Percentiles rank a stretch among this genome's conserved stretches.
phyloP scores from a whole-genome alignment of 1,284 basidiomycete species.

The Cronartium quercuum region DNA sequence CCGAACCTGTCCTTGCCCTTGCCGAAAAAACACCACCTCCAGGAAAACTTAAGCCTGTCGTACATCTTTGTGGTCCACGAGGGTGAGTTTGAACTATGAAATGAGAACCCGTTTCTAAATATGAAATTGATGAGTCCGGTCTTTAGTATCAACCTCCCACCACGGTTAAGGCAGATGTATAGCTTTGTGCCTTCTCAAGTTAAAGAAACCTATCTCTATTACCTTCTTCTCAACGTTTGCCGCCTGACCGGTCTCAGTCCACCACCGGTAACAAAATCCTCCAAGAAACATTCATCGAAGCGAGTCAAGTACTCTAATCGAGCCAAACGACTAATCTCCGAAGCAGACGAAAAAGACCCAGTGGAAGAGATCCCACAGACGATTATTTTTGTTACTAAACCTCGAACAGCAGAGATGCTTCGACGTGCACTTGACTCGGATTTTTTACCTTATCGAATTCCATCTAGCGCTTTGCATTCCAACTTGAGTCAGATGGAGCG shows the following conservation, averaged over 20 bases:
- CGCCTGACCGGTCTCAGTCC: conserved; percentile 44
- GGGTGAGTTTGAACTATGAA: conserved; percentile 51
- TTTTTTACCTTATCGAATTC: conserved; percentile 61
- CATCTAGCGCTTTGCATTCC: conserved; percentile 84
- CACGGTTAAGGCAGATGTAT: conserved; percentile 77
- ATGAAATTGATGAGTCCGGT: neutral
- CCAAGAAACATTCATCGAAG: conserved; percentile 24
- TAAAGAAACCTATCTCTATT: conserved; percentile 83
- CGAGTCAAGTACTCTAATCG: conserved; percentile 41
- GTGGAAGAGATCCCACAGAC: conserved; percentile 65
- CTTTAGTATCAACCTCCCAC: conserved; percentile 71
- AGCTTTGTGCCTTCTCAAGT: conserved; percentile 91
- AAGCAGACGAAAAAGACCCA: conserved; percentile 52
- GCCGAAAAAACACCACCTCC: conserved; percentile 66
- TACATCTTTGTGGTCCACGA: conserved; percentile 73
- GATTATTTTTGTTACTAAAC: conserved; percentile 87
- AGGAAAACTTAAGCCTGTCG: conserved; percentile 79
- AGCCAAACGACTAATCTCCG: conserved; percentile 46
- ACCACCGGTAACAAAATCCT: conserved; percentile 46
- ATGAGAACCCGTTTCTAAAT: neutral
- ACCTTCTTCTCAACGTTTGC: conserved; percentile 71
- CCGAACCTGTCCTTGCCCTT: conserved; percentile 74
- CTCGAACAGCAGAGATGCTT: conserved; percentile 69
- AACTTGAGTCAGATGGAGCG: conserved; percentile 84
- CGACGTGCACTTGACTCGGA: conserved; percentile 77